Conservation (phyloP, 2,329 filamentous ascomycete species). For the Conoideocrella luteorostrata region DNA sequence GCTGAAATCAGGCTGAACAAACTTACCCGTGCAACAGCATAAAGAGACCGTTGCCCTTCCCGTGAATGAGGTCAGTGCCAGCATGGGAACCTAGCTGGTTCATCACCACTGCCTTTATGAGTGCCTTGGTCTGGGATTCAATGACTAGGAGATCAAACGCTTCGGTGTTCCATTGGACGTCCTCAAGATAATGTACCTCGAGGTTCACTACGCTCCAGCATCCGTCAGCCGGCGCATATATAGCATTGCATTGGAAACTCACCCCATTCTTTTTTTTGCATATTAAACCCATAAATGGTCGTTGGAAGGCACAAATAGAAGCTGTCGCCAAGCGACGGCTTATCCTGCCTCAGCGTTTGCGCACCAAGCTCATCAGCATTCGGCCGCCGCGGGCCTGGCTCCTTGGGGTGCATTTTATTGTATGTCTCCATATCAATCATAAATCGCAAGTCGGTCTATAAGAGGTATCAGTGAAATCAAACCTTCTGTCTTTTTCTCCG, state of each 20-base stretch:
- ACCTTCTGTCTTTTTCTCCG: neutral
- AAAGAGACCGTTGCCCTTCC: conserved; percentile 38
- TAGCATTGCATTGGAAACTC: neutral
- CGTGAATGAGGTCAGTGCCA: conserved; percentile 27
- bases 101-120: neutral
- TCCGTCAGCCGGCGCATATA: no score
- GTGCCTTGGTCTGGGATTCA: neutral
- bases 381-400: neutral
- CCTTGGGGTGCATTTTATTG: neutral
- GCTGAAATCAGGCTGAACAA: no score
- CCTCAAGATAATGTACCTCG: neutral
- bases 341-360: neutral
- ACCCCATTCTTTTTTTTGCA: conserved; percentile 5
- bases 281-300: neutral
- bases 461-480: neutral
- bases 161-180: neutral
- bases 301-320: conserved; percentile 3
- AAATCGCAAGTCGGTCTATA: neutral
- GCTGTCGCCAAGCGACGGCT: neutral
- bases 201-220: neutral
- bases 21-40: conserved; percentile 33
- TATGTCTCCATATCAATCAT: conserved; percentile 5
- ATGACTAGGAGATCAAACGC: neutral
- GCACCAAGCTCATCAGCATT: neutral
- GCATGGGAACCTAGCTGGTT: neutral